Percentiles rank a stretch among this genome's conserved stretches.
Evolutionary conservation across 164 flowering plant genomes (phyloP).

Genomic region (Macadamia integrifolia): DNA sequence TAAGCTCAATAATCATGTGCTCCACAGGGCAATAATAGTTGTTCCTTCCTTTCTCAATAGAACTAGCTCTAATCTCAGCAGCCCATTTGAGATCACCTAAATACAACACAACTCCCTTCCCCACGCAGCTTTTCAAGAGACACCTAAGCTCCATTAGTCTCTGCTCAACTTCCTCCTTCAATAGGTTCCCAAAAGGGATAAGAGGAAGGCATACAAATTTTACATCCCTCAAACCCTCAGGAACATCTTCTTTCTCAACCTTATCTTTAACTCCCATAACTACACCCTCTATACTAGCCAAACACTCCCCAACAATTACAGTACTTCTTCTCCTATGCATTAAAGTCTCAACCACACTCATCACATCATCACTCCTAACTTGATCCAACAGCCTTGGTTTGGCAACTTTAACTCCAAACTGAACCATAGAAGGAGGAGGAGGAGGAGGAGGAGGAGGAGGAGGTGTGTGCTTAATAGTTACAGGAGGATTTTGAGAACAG

Average conservation of each 20-base stretch:
- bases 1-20: slow-evolving; percentile 72
- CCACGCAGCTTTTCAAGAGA: not conserved
- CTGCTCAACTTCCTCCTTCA: slow-evolving; percentile 40
- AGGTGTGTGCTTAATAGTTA: not conserved
- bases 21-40: slow-evolving; percentile 55
- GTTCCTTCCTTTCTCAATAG: slow-evolving; percentile 32
- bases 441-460: slow-evolving; percentile 4
- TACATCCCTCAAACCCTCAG: slow-evolving; percentile 39
- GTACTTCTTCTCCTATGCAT: slow-evolving; percentile 43
- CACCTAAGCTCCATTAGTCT: not conserved
- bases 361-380: slow-evolving; percentile 45
- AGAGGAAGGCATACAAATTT: slow-evolving; percentile 52
- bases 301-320: slow-evolving; percentile 68
- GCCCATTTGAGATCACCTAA: slow-evolving; percentile 1
- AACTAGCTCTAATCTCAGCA: not conserved
- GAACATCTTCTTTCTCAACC: slow-evolving; percentile 59
- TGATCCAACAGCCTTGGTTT: slow-evolving; percentile 23
- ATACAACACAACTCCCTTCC: not conserved
- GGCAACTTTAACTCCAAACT: slow-evolving; percentile 9
- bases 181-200: slow-evolving; percentile 34
- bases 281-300: slow-evolving; percentile 45
- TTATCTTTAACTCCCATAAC: slow-evolving; percentile 54
- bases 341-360: slow-evolving; percentile 48
- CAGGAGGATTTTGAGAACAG: slow-evolving; percentile 28
- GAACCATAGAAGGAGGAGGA: slow-evolving; percentile 20